Evolutionary conservation across 129 eudicot genomes (phyloP).

Genomic region (Solidago caesia): DNA sequence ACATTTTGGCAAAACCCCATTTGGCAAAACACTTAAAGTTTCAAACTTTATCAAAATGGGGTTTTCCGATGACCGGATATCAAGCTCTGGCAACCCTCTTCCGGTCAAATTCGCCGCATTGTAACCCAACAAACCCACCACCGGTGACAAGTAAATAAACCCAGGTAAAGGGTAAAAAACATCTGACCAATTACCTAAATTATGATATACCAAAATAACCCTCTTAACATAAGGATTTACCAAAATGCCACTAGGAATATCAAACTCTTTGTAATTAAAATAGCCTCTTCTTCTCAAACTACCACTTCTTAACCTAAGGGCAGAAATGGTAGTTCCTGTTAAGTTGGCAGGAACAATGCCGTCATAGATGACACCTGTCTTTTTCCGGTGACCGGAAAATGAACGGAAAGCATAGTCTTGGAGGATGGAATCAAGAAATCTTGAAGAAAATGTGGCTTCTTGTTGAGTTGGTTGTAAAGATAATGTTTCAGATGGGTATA

Average conservation of each 20-base stretch:
- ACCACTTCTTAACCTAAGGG: conserved; percentile 77
- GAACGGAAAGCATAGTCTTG: conserved; percentile 78
- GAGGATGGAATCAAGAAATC: conserved; percentile 62
- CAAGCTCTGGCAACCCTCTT: conserved; percentile 46
- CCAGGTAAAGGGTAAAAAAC: conserved; percentile 77
- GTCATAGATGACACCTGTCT: conserved; percentile 63
- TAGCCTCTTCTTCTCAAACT: conserved; percentile 67
- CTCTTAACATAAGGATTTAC: conserved; percentile 79
- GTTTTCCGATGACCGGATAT: conserved; percentile 45
- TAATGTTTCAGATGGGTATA: conserved; percentile 22
- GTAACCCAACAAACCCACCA: conserved; percentile 76
- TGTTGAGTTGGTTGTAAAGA: conserved; percentile 14
- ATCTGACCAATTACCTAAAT: conserved; percentile 65
- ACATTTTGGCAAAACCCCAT: conserved; percentile 50
- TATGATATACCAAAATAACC: conserved; percentile 82
- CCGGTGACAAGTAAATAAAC: conserved; percentile 54
- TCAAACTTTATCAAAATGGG: conserved; percentile 53
- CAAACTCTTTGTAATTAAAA: conserved; percentile 52
- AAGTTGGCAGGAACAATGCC: conserved; percentile 60
- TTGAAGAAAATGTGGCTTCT: conserved; percentile 35
- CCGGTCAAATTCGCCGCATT: conserved; percentile 62
- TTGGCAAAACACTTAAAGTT: conserved; percentile 25
- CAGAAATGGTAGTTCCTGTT: conserved; percentile 60
- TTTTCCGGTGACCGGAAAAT: conserved; percentile 35
- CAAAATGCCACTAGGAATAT: conserved; percentile 63